Evolutionary conservation across 176 grass and related monocot species (phyloP).

Genomic region (Chrysopogon serrulatus): DNA sequence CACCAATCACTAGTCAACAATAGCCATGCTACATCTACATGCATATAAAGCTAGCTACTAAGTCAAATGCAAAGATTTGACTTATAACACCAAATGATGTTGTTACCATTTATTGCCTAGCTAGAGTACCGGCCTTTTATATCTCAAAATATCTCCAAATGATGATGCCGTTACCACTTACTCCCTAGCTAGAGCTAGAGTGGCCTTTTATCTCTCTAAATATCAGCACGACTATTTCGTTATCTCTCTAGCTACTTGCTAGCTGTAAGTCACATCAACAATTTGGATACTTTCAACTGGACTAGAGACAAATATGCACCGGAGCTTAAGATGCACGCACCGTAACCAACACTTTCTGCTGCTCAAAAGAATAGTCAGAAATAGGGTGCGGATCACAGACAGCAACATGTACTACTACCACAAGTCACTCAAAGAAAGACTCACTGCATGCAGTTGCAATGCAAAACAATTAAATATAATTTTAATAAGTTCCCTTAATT

Average conservation of each 20-base stretch:
- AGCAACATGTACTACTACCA: background rate
- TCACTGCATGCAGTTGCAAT: background rate
- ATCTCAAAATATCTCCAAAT: background rate
- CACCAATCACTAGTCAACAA: background rate
- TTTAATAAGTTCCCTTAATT: background rate
- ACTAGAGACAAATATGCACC: background rate
- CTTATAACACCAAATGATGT: background rate
- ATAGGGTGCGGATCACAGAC: background rate
- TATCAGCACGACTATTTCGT: conserved; percentile 18
- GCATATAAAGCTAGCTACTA: background rate
- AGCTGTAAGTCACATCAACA: conserved; percentile 5
- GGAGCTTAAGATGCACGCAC: conserved; percentile 4
- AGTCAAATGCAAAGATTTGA: background rate
- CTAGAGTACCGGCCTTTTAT: background rate
- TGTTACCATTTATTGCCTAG: background rate
- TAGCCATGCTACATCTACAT: background rate
- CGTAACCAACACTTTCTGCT: background rate
- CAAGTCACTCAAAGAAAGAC: background rate
- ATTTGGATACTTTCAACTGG: background rate
- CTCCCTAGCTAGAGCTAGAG: background rate
- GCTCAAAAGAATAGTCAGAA: background rate
- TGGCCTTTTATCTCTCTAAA: background rate
- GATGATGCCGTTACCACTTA: background rate
- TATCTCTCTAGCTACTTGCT: background rate
- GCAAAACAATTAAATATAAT: background rate